Base-by-base conservation (phyloP, 164 flowering plant species). In the Chimonanthus salicifolius region DNA sequence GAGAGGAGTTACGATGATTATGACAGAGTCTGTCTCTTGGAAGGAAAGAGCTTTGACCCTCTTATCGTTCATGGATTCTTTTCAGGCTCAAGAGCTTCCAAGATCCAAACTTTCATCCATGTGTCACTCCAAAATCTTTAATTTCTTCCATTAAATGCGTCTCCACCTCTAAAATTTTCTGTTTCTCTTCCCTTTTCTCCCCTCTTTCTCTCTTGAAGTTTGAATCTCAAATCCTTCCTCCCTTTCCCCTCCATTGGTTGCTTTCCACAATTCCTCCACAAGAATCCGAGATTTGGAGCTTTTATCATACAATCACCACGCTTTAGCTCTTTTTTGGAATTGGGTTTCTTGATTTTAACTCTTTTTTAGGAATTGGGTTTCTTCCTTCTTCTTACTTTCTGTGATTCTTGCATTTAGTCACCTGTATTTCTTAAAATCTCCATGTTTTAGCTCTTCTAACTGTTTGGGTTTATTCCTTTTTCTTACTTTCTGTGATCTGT, bases 51-150 rank as follows among this genome's bases (percentile, higher is more conserved):
- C 48, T 33, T 66, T 66, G 68, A 66, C 68, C 68, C 44, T 33
- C 47, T 45, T 18, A 43, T n/a, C 7, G 46, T 66, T 45, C 9
- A 44, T 33, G 66, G 8, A 66, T 13, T 13, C 68, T 7, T 15
- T 63, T 7, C 45, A 54, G 15, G 3, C 11, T 7, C 8, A 2
- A 2, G 15, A 54, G 44, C 21, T 5, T n/a, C 44, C 47, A 66
- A 63, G 46, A 66, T 65, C 47, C 68, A 16, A 10, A 47, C 46
- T 66, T 66, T 66, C 68, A 46, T 13, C 68, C 68, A 44, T 18
- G 9, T 66, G 48, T 66, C 68, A 6, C 47, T 18, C 47, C 44
- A 18, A 45, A 11, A 33, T 66, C 68, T 48, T 44, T 66, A 47
- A 7, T 66, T 45, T 66, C 7, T 3, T 11, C 48, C 49, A 4